These are phyloP conservation scores for Ophiostoma sp. DNA, from an alignment of 2,329 filamentous ascomycete genomes.

Conservation along the genomic window DNA sequence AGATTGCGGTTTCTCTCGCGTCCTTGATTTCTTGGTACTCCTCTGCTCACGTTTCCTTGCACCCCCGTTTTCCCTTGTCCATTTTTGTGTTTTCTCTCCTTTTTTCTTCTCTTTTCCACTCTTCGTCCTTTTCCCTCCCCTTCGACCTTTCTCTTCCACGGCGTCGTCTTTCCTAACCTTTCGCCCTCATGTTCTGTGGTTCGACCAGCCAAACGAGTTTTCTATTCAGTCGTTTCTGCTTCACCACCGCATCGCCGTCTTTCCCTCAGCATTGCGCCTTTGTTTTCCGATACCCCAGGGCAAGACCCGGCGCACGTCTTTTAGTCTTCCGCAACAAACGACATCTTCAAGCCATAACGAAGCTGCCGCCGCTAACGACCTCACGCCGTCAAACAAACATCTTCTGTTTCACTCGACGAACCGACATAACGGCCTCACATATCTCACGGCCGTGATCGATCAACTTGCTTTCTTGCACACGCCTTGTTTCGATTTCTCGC, in stretches of 20 bases:
- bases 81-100: background rate
- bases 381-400: conserved; percentile 6
- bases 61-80: background rate
- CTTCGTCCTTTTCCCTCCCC: background rate
- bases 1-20: conserved; percentile 20
- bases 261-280: conserved; percentile 1
- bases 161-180: background rate
- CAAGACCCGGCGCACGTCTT: background rate
- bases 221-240: background rate
- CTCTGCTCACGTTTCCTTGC: conserved; percentile 14
- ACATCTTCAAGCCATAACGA: conserved; percentile 7
- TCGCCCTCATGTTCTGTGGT: background rate
- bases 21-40: conserved; percentile 13
- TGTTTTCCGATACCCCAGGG: conserved; percentile 12
- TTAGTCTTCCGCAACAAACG: background rate
- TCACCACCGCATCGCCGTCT: background rate
- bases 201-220: background rate
- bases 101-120: conserved; percentile 14
- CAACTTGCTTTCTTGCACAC: background rate
- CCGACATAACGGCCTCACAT: background rate
- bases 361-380: conserved; percentile 14
- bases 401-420: background rate
- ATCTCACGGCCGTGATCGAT: background rate
- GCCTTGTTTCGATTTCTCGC: background rate
- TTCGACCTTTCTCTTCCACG: background rate